Percentiles rank a stretch among this genome's conserved stretches.
Conservation (phyloP, 192 early-diverging fungal genomes). For the Backusella parvicylindrica region DNA sequence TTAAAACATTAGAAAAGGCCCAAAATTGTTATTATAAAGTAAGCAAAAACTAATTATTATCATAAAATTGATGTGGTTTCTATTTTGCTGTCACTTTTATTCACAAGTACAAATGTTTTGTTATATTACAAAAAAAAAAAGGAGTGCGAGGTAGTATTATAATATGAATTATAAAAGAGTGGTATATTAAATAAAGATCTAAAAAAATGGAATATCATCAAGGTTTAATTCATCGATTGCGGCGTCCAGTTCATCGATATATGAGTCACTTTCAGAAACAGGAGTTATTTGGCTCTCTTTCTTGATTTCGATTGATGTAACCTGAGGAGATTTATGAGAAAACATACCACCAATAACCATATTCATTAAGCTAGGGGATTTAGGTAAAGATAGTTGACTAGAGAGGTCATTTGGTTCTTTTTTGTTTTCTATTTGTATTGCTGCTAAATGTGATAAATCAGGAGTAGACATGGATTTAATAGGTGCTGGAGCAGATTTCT, state of each 20-base stretch:
- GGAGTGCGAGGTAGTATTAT: not conserved
- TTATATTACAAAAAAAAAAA: not conserved
- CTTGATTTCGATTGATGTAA: not conserved
- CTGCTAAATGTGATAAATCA: not conserved
- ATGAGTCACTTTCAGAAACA: not conserved
- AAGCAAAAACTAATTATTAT: too few relatives aligned
- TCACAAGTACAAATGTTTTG: not conserved
- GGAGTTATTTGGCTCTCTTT: not conserved
- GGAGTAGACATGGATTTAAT: not conserved
- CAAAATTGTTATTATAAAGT: too few relatives aligned
- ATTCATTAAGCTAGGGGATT: not conserved
- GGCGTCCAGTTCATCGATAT: not conserved
- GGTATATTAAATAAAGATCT: not conserved
- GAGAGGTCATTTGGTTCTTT: not conserved
- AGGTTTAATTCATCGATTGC: slow-evolving; percentile 19
- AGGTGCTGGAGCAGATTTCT: not conserved
- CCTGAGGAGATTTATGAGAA: not conserved
- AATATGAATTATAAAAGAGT: not conserved
- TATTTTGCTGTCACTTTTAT: not conserved
- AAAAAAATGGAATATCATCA: slow-evolving; percentile 28
- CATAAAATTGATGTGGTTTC: too few relatives aligned
- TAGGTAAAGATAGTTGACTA: not conserved
- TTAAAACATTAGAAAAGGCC: too few relatives aligned
- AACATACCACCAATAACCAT: slow-evolving; percentile 4
- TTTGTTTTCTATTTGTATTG: not conserved